Evolutionary conservation across 306 rosid species (phyloP).

Genomic region (Malus sieversii): DNA sequence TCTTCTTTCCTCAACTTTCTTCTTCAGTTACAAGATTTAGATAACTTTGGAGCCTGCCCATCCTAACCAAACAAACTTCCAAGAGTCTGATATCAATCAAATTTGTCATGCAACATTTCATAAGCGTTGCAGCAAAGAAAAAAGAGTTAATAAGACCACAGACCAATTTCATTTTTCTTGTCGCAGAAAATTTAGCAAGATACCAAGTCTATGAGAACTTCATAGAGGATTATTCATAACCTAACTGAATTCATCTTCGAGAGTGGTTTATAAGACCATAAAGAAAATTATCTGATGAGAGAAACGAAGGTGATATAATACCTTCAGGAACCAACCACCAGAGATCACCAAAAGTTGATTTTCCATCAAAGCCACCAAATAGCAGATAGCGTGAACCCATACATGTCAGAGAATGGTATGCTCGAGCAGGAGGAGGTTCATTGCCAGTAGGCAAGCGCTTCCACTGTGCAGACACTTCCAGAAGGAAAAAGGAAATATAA

Average conservation of each 20-base stretch:
- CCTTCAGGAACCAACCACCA: slow-evolving; percentile 99
- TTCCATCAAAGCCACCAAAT: slow-evolving; percentile 96
- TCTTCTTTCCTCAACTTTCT: background rate
- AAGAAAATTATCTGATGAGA: slow-evolving; percentile 1
- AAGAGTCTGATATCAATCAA: background rate
- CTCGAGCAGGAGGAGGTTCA: slow-evolving; percentile 94
- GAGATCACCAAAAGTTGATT: slow-evolving; percentile 75
- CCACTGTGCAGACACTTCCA: slow-evolving; percentile 87
- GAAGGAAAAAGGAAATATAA: background rate
- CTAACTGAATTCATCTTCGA: background rate
- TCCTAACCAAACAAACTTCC: background rate
- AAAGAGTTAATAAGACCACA: background rate
- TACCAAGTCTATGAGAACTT: background rate
- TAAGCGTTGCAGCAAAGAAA: background rate
- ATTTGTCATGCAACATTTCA: background rate
- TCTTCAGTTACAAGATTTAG: background rate
- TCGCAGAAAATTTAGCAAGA: background rate
- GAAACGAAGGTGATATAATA: slow-evolving; percentile 21
- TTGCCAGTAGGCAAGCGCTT: slow-evolving; percentile 75
- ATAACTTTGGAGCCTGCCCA: background rate
- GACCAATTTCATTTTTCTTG: background rate
- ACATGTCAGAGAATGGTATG: slow-evolving; percentile 78
- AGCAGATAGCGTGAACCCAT: slow-evolving; percentile 72
- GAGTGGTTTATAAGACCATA: background rate
- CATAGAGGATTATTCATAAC: background rate